phyloP scores from a whole-genome alignment of 495 filamentous ascomycete species.

The Tuber indicum region DNA sequence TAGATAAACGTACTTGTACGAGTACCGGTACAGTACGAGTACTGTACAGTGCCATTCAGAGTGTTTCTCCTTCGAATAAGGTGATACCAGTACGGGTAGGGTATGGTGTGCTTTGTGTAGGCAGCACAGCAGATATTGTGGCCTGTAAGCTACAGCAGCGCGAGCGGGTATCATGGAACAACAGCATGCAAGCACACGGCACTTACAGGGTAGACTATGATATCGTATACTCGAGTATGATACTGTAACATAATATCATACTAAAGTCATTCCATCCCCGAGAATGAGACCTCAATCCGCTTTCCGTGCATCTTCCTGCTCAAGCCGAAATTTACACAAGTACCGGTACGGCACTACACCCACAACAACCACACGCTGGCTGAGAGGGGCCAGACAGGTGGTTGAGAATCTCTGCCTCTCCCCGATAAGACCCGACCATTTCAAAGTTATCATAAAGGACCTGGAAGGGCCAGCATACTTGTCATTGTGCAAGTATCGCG shows the following conservation, averaged over 20 bases:
- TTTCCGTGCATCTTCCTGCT: not conserved
- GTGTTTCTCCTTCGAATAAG: not conserved
- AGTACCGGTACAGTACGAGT: no score
- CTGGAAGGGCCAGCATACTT: not conserved
- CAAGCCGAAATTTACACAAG: not conserved
- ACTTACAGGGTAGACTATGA: not conserved
- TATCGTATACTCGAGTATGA: not conserved
- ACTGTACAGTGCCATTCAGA: not conserved
- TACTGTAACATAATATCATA: no score
- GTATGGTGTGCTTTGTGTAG: not conserved
- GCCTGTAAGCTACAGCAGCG: not conserved
- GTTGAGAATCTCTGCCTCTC: not conserved
- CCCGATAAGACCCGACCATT: not conserved
- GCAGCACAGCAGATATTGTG: not conserved
- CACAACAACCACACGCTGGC: not conserved
- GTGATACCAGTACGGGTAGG: not conserved
- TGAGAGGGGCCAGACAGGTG: not conserved
- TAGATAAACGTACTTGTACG: not conserved
- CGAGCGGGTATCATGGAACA: not conserved
- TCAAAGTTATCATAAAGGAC: not conserved
- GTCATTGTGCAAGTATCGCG: not conserved
- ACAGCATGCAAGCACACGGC: not conserved
- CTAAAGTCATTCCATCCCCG: not conserved
- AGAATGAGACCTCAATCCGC: not conserved
- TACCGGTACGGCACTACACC: not conserved